Evolutionary conservation across 108 stramenopile species (phyloP), one percentile per base, ranked within the genome.

Genomic region (Pseudonitzschia pungens): DNA sequence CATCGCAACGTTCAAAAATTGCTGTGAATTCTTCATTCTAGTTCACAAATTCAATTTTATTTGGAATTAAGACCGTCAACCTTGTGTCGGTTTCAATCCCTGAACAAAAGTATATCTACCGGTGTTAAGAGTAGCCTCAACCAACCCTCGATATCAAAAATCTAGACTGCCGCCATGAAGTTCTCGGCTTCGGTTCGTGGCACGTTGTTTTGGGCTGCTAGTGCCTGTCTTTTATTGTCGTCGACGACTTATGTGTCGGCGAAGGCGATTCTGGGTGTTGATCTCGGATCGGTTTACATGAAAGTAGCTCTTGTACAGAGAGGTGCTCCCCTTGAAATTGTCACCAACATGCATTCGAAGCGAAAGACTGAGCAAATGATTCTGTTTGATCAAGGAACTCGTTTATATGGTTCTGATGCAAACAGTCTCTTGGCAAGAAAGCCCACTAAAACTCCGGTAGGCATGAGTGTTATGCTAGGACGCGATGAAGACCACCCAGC

Each of bases 311-410:
- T 98, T 59, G 98, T 99, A 62, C 92, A 96, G 74, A 93, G 97
- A 66, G 97, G 97, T 62, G 92, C 93, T 52, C 96, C 97, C 18
- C 80, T 99, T 76, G 97, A 98, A 76, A 99, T 99, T 85, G 98
- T 99, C 2, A 98, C 97, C 62, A 99, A 99, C 84, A 69, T 93
- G 66, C 96, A 98, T 65, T 93, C 96, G 55, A 99, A 99, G 84
- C 92, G 99, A 64, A 99, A 98, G 85, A 99, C 98, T 31, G 97
- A 97, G 71, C 92, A 96, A 78, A 96, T 97, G 85, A 87, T 99
- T 54, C 88, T 96, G 43, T 99, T 99, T 79, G 96, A 98, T 77
- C 79, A 89, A 50, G 95, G 95, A 24, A 88, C 92, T 29, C 89
- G 98, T 1, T 91, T 96, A 66, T 99, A 95, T 82, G 98, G 96